Conservation (phyloP, 371 early-diverging fungal species). For the Mycotypha africana region DNA sequence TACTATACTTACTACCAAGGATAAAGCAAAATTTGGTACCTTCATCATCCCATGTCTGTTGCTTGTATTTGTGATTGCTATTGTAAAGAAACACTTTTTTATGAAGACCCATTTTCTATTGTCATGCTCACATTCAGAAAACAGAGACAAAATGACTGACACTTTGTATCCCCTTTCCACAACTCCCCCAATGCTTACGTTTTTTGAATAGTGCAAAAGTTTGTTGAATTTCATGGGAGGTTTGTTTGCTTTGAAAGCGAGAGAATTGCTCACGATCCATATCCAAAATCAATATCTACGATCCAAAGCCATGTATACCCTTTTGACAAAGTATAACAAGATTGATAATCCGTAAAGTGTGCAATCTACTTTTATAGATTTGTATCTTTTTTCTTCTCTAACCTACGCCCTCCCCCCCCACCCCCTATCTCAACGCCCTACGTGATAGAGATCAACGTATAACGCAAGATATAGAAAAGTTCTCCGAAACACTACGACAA, state of each 20-base stretch:
- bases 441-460: conserved; percentile 89
- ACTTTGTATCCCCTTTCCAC: no score
- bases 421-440: no score
- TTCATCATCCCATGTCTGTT: conserved; percentile 46
- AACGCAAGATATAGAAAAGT: conserved; percentile 83
- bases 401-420: no score
- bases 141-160: no score
- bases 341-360: conserved; percentile 68
- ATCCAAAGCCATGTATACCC: conserved; percentile 54
- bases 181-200: not conserved
- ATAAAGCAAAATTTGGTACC: conserved; percentile 49
- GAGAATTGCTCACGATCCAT: conserved; percentile 51
- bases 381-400: no score
- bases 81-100: no score
- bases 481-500: conserved; percentile 55
- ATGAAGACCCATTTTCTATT: no score
- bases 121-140: no score
- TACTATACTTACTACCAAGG: conserved; percentile 56
- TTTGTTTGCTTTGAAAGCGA: conserved; percentile 51
- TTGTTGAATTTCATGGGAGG: conserved; percentile 51
- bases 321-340: conserved; percentile 45
- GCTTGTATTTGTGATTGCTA: conserved; percentile 53
- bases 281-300: conserved; percentile 60
- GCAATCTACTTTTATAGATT: not conserved
- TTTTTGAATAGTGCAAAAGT: conserved; percentile 43